Evolutionary conservation across 2,329 filamentous ascomycete species (phyloP).

Genomic region (Claviceps monticola): DNA sequence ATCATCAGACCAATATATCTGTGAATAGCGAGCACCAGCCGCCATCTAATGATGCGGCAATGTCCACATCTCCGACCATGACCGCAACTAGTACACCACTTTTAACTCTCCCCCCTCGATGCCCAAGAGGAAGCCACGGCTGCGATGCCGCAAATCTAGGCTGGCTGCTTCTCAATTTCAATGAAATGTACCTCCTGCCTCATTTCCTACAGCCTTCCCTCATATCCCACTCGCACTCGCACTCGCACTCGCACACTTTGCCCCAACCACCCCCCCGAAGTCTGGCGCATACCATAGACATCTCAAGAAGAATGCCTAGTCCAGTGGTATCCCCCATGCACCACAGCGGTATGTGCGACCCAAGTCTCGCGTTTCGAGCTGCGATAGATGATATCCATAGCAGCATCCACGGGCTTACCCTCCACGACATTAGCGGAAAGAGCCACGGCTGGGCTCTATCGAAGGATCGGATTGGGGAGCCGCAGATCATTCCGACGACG

Average conservation of each 20-base stretch:
- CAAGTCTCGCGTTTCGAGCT: conserved; percentile 30
- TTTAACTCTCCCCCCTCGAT: conserved; percentile 28
- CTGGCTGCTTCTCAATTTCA: conserved; percentile 38
- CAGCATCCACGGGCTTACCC: conserved; percentile 33
- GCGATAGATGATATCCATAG: conserved; percentile 37
- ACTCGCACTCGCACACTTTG: conserved; percentile 5
- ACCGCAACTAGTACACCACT: conserved; percentile 6
- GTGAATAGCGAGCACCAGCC: conserved; percentile 10
- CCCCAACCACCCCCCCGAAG: conserved; percentile 21
- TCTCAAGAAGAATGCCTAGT: conserved; percentile 28
- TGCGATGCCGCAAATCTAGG: conserved; percentile 40
- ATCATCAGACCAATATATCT: conserved; percentile 8
- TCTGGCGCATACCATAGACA: conserved; percentile 30
- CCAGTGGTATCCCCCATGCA: conserved; percentile 28
- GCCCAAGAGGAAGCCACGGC: conserved; percentile 33
- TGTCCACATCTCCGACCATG: conserved; percentile 5
- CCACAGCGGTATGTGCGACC: conserved; percentile 34
- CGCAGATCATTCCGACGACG: conserved; percentile 19
- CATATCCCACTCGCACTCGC: conserved; percentile 13
- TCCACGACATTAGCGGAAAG: conserved; percentile 33
- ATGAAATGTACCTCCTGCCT: conserved; percentile 30
- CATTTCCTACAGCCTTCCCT: conserved; percentile 22
- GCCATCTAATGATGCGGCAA: conserved; percentile 9
- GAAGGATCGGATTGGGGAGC: conserved; percentile 21
- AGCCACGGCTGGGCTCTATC: conserved; percentile 36